Base-by-base conservation (phyloP, 331 rosid genomes). In the Acacia pycnantha region DNA sequence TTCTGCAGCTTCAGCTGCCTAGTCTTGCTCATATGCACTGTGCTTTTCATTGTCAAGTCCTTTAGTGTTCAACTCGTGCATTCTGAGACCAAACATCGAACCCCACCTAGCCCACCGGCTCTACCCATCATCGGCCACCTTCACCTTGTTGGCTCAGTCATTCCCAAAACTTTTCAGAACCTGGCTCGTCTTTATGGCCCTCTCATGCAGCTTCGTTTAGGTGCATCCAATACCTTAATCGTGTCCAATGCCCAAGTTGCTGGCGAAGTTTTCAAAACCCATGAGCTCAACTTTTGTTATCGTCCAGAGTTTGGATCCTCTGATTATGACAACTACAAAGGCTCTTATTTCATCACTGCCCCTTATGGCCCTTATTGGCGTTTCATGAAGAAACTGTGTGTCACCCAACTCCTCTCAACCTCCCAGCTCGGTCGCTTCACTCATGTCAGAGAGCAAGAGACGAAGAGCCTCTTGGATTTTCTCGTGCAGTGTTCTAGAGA, bases 101-200 rank as follows among this genome's bases (percentile, higher is more conserved):
- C 70, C 19, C 97, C 90, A 10, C 94, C 97, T 8, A 86, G 89
- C 79, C 98, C 97, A 29, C 87, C 84, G 21, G 74, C 90, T 15
- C 88, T 93, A 1, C 94, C 97, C n/a, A 77, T 93, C 77, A 89
- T 91, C 2, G 97, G 98, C 11, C 97, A 93, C 82, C 93, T 93
- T 53, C 94, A 93, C 46, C 98, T 86, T 24, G 18, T 91, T 4
- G 86, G 92, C 54, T 70, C 92, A 2, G 73, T 87, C 73, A 54
- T 87, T 2, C 89, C 92, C 59, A 81, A 82, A 44, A 83, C 88
- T 48, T 82, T 90, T 65, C 90, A 90, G 68, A 65, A 51, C 16
- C 66, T 91, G 24, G 88, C 93, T 27, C 78, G 70, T 13, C 70
- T 13, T 21, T 77, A 93, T 68, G 97, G 98, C 13, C 90, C 97